Conservation (phyloP, 768 basidiomycete species). For the Paxillus ammoniavirescens region DNA sequence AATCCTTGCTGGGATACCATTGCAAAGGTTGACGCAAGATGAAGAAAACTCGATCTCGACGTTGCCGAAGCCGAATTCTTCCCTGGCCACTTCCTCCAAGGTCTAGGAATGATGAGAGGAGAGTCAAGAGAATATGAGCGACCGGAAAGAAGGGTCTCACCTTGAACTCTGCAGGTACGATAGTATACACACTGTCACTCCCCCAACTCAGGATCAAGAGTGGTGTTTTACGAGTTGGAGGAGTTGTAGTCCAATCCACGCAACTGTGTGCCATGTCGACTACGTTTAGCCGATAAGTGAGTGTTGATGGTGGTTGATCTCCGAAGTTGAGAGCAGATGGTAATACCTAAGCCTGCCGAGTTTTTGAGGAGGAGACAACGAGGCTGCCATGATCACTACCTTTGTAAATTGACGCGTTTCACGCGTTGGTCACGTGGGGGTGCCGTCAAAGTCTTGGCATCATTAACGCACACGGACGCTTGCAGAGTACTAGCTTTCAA, state of each 20-base stretch:
- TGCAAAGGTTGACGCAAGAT: slow-evolving; percentile 21
- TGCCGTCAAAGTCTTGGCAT: too few relatives aligned
- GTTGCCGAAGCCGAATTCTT: slow-evolving; percentile 21
- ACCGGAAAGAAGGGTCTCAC: neutral
- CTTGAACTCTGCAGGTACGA: slow-evolving; percentile 16
- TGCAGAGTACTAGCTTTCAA: too few relatives aligned
- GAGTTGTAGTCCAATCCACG: slow-evolving; percentile 20
- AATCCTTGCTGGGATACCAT: slow-evolving; percentile 21
- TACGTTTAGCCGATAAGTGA: too few relatives aligned
- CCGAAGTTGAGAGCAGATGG: too few relatives aligned
- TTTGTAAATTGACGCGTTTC: too few relatives aligned
- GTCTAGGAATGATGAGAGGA: slow-evolving; percentile 3
- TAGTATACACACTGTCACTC: slow-evolving; percentile 15
- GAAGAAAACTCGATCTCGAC: slow-evolving; percentile 13
- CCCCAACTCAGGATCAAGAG: slow-evolving; percentile 19
- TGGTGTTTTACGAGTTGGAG: slow-evolving; percentile 19
- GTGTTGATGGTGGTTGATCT: too few relatives aligned
- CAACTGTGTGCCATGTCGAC: slow-evolving; percentile 25
- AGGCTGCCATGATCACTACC: neutral
- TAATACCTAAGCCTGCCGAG: too few relatives aligned
- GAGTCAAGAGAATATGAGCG: too few relatives aligned
- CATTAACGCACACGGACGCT: too few relatives aligned
- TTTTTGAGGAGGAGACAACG: too few relatives aligned
- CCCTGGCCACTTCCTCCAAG: slow-evolving; percentile 13
- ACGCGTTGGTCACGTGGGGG: neutral